Evolutionary conservation across 2,329 filamentous ascomycete species (phyloP).

Genomic region (Trichophyton verrucosum): DNA sequence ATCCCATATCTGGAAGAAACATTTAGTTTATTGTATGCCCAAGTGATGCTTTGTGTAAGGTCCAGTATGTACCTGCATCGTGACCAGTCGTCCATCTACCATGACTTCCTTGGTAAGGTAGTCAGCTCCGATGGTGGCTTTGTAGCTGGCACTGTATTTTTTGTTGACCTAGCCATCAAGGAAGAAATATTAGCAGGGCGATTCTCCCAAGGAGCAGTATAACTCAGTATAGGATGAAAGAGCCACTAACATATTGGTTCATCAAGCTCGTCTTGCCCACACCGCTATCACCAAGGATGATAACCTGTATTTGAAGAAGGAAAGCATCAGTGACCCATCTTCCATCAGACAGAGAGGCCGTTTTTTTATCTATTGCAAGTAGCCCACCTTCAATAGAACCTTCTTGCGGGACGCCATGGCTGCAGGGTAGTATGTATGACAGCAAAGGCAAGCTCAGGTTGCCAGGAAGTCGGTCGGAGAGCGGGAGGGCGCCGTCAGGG

Average conservation of each 20-base stretch:
- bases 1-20: constrained; percentile 74
- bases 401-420: constrained; percentile 73
- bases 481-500: not conserved
- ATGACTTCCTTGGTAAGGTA: constrained; percentile 97
- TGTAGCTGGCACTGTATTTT: constrained; percentile 99
- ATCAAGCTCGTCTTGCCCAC: constrained; percentile 99
- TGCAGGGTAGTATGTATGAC: not conserved
- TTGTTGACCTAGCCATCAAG: constrained; percentile 72
- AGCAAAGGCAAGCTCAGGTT: not conserved
- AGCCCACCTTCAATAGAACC: constrained; percentile 69
- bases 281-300: constrained; percentile 96
- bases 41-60: not conserved
- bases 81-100: constrained; percentile 92
- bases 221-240: not conserved
- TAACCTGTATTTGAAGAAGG: constrained; percentile 52
- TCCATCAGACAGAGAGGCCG: not conserved
- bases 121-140: constrained; percentile 96
- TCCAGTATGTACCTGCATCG: constrained; percentile 66
- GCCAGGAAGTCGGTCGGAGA: not conserved
- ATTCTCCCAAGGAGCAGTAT: not conserved
- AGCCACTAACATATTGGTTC: constrained; percentile 93
- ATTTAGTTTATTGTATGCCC: not conserved
- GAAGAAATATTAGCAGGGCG: not conserved
- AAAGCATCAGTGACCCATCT: constrained; percentile 9
- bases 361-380: not conserved